Evolutionary conservation across 192 early-diverging fungal genomes (phyloP).

Genomic region (Lobosporangium transversale): DNA sequence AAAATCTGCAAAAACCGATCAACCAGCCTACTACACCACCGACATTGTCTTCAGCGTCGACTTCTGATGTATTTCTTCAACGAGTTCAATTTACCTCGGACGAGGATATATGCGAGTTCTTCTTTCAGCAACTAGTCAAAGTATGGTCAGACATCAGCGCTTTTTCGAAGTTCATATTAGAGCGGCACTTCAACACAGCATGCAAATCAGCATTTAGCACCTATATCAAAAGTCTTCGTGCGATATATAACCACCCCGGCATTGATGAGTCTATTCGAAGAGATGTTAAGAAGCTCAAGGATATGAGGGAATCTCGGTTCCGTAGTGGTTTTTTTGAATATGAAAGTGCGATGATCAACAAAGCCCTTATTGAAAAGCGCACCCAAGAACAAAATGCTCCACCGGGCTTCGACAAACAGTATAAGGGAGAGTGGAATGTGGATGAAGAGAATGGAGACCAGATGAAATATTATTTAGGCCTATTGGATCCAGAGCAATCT

Average conservation of each 20-base stretch:
- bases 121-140: background rate
- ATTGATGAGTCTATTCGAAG: background rate
- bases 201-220: background rate
- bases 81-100: background rate
- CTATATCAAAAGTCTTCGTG: background rate
- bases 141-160: conserved; percentile 1
- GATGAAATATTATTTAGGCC: no score
- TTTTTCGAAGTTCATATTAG: background rate
- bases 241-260: background rate
- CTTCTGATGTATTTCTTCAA: no score
- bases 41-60: no score
- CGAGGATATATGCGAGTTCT: background rate
- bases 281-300: background rate
- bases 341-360: background rate
- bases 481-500: background rate
- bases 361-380: background rate
- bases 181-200: background rate
- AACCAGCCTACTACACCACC: no score
- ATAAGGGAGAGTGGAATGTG: no score
- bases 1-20: no score
- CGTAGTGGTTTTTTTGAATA: background rate
- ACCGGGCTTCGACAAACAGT: no score
- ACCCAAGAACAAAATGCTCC: no score
- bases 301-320: background rate
- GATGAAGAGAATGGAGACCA: no score